Conservation (phyloP, 164 flowering plant species). For the Piper longum region DNA sequence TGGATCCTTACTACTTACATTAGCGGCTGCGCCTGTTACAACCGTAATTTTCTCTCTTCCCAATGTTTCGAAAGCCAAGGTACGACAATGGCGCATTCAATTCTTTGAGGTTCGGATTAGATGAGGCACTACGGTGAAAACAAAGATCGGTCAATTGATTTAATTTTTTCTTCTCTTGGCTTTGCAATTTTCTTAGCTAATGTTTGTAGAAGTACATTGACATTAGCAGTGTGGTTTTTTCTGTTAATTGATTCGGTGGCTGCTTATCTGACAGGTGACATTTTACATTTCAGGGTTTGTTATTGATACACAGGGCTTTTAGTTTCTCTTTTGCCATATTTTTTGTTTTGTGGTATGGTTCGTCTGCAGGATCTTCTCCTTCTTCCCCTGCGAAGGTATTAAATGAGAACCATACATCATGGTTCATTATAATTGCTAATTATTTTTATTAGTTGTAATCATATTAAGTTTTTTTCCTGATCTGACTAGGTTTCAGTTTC, state of each 20-base stretch:
- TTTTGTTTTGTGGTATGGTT: conserved; percentile 55
- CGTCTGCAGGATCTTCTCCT: conserved; percentile 35
- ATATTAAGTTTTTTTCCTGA: background rate
- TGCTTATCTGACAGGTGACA: conserved; percentile 19
- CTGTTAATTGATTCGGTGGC: background rate
- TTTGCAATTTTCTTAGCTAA: no score
- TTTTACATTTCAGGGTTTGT: conserved; percentile 85
- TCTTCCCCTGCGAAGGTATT: conserved; percentile 35
- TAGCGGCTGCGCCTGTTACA: conserved; percentile 82
- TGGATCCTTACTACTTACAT: conserved; percentile 71
- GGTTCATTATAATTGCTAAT: background rate
- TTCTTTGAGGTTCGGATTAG: background rate
- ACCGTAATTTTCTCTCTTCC: conserved; percentile 80
- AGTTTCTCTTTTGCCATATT: conserved; percentile 64
- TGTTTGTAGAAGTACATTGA: no score
- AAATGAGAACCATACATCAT: background rate
- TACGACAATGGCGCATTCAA: conserved; percentile 7
- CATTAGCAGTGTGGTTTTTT: no score
- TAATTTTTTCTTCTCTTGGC: no score
- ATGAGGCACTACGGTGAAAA: no score
- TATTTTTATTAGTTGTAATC: background rate
- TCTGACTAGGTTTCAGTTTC: conserved; percentile 19
- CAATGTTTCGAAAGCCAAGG: conserved; percentile 77
- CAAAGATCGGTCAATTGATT: no score
- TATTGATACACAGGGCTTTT: conserved; percentile 90